Evolutionary conservation across 148 eudicot species (phyloP), one percentile per base, ranked within the genome.

Genomic region (Persicaria tinctoria): DNA sequence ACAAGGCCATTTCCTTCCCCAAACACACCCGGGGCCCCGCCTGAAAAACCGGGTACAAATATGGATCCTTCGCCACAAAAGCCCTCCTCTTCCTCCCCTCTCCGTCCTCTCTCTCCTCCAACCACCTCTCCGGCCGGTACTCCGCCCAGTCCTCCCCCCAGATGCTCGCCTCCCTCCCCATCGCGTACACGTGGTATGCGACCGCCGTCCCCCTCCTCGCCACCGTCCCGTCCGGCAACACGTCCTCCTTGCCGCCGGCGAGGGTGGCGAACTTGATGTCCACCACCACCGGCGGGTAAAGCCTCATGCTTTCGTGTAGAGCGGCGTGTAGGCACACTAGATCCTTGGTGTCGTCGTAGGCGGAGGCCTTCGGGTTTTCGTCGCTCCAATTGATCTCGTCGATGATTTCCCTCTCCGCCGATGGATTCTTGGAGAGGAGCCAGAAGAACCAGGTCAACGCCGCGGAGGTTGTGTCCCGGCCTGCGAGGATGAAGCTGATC

Each of bases 1-100:
- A 55, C 48, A 74, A 69, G 3, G 80, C 80, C 83, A 81, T 81
- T 57, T 81, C 80, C 76, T 78, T 81, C 50, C 83, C 83, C 17
- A 81, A 8, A 16, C 80, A 77, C 23, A 77, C 12, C 60, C 83
- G 57, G 0, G 83, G 83, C 16, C 80, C 79, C 1, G 83, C 83
- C 18, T 76, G 80, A 45, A 80, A 80, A 45, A 80, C 83, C 10
- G 79, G 76, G 59, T 77, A 76, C 13, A 14, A n/a, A 69, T 73
- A 80, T 3, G 75, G 49, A 32, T 80, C 79, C 55, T 48, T 68
- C 20, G 54, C 59, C 17, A 57, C 53, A 4, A 73, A 80, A 11
- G 51, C 63, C 18, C 8, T 45, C 48, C 6, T 13, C 48, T 16
- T 46, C 49, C 6, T 41, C 49, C 10, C 32, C 3, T 78, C 76